These are phyloP conservation scores for Amphicarpaea edgeworthii DNA, from an alignment of 306 rosid genomes.

Conservation along the genomic window DNA sequence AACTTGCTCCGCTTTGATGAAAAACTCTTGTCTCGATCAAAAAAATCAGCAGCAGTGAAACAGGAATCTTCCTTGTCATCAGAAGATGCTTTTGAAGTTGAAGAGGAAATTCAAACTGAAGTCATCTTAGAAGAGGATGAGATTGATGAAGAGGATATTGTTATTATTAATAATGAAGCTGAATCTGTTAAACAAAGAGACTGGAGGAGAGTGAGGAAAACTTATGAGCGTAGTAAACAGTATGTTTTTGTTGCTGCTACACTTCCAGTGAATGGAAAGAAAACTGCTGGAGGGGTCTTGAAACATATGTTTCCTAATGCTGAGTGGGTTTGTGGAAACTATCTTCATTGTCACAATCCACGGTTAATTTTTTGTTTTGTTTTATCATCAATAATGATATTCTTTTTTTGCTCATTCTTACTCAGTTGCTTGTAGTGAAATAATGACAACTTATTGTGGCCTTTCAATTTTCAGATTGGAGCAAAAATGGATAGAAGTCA, in stretches of 20 bases:
- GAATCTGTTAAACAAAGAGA: constrained; percentile 55
- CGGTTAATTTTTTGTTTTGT: constrained; percentile 57
- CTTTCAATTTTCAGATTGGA: constrained; percentile 67
- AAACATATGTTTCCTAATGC: constrained; percentile 90
- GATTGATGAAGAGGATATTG: constrained; percentile 44
- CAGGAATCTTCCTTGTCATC: constrained; percentile 57
- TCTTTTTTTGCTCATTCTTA: constrained; percentile 35
- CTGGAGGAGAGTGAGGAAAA: constrained; percentile 87
- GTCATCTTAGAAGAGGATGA: constrained; percentile 64
- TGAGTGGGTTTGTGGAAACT: constrained; percentile 87
- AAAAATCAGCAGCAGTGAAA: constrained; percentile 49
- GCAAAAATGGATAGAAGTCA: constrained; percentile 93
- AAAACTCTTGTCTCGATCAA: constrained; percentile 70
- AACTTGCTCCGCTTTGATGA: constrained; percentile 87
- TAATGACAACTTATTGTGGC: constrained; percentile 26
- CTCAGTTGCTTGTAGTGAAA: constrained; percentile 30
- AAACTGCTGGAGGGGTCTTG: constrained; percentile 85
- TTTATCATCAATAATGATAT: constrained; percentile 7
- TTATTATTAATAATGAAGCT: constrained; percentile 50
- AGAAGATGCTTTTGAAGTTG: constrained; percentile 54
- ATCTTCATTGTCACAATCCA: constrained; percentile 95
- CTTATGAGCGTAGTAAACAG: constrained; percentile 84
- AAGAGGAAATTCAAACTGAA: constrained; percentile 59
- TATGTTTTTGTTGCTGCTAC: constrained; percentile 97
- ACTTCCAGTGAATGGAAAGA: constrained; percentile 95